These are phyloP conservation scores for Serendipita indica DNA, from an alignment of 768 basidiomycete genomes.

Conservation along the genomic window DNA sequence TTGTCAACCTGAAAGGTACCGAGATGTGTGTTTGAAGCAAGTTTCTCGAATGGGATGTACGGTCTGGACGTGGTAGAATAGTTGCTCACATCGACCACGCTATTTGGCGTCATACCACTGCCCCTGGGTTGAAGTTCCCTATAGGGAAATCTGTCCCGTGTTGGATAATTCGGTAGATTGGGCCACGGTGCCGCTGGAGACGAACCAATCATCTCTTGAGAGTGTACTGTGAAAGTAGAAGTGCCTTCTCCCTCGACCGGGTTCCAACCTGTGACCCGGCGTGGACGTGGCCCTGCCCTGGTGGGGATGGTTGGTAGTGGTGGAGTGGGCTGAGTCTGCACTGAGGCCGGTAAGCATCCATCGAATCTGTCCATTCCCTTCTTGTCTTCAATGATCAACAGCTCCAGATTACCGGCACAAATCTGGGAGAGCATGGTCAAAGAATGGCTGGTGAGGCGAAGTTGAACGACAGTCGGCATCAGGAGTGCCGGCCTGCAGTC, in stretches of 20 bases:
- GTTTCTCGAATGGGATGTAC: too few species aligned
- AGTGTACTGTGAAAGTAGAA: too few species aligned
- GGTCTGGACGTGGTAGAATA: too few species aligned
- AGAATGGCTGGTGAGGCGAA: neutral
- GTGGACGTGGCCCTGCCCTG: neutral
- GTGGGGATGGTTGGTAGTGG: neutral
- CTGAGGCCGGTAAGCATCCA: neutral
- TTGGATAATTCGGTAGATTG: too few species aligned
- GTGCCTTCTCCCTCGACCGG: too few species aligned
- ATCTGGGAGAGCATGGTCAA: neutral
- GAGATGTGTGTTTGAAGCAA: neutral
- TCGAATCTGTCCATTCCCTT: neutral
- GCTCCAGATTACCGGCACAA: neutral
- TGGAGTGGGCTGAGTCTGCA: neutral
- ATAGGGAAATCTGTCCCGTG: too few species aligned
- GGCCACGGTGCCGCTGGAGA: too few species aligned
- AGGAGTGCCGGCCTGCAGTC: neutral
- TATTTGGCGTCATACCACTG: too few species aligned
- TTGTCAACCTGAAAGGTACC: neutral
- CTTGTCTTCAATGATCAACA: neutral
- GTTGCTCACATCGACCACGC: too few species aligned
- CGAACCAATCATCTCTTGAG: too few species aligned
- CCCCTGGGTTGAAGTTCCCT: too few species aligned
- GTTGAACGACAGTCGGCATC: neutral
- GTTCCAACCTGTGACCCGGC: too few species aligned